These are phyloP conservation scores for Aspergillus pseudoterreus DNA, from an alignment of 2,329 filamentous ascomycete species.

Conservation along the genomic window DNA sequence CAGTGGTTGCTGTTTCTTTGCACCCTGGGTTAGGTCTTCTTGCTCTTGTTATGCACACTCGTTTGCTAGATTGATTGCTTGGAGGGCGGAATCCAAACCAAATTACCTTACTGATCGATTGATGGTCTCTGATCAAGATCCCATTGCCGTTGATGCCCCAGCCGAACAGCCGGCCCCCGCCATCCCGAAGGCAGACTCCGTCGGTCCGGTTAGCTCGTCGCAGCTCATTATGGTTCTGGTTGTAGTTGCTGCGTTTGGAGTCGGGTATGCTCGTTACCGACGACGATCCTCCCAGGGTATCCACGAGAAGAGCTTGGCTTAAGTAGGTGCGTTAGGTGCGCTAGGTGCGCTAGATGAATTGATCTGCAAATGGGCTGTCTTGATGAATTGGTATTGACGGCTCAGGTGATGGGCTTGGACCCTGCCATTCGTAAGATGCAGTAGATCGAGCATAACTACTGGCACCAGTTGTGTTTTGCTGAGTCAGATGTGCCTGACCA, in stretches of 20 bases:
- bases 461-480: no score
- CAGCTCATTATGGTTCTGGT: slow-evolving; percentile 16
- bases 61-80: no score
- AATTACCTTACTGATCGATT: slow-evolving; percentile 32
- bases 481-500: no score
- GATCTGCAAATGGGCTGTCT: no score
- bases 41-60: neutral
- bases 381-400: no score
- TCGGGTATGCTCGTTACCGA: slow-evolving; percentile 11
- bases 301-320: slow-evolving; percentile 17
- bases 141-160: slow-evolving; percentile 6
- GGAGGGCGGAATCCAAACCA: neutral
- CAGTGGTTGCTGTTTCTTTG: slow-evolving; percentile 23
- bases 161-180: slow-evolving; percentile 3
- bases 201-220: neutral
- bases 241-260: slow-evolving; percentile 16
- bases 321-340: neutral
- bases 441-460: no score
- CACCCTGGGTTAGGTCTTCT: slow-evolving; percentile 3
- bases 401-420: no score
- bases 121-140: slow-evolving; percentile 19
- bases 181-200: slow-evolving; percentile 3
- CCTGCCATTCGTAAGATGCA: no score
- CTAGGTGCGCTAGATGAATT: no score
- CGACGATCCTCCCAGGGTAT: slow-evolving; percentile 6